Base-by-base conservation (phyloP, 179 eudicot genomes). In the Silene noctiflora region DNA sequence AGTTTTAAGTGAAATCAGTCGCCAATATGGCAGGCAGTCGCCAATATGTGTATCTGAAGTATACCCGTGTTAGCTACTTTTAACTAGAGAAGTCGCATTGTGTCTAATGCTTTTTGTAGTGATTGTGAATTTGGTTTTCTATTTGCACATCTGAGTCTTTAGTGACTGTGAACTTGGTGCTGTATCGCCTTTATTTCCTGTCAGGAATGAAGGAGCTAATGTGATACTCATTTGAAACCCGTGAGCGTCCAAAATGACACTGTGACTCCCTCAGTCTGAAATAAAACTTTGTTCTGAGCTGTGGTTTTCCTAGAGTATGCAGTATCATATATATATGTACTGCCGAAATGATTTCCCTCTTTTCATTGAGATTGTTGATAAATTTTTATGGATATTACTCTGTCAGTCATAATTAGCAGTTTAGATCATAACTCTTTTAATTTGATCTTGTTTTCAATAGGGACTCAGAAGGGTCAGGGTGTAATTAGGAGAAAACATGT, bases 401-500 rank as follows among this genome's bases (percentile, higher is more conserved):
- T 7, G 69, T 4, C 44, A 29, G 69, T 66, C 46, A 27, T 31
- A 4, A 29, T 29, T 66, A 42, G 8, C 39, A 31, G 19, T 29
- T 39, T 39, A 39, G 46, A 39, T 39, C 1, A 39, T 39, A 0
- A 39, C 10, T 39, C 11, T 0, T 35, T 69, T 55, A 11, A 17
- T 59, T 48, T 44, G 12, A 69, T 59, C 19, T 55, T 69, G 11
- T 31, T 58, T 59, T 55, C 39, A 7, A 16, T 72, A 87, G 93
- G 85, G 75, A 59, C 27, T 59, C 84, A 7, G 48, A 77, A 77
- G 51, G 79, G 65, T 53, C 79, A 24, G 63, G 60, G 27, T 39
- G n/a, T 60, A 24, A 42, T 64, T 5, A 85, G 84, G 74, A 84
- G 77, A 42, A 90, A 94, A 84, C 89, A 79, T 67, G 80, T 77